Base-by-base conservation (phyloP, 495 filamentous ascomycete genomes). In the Neurospora sp. region DNA sequence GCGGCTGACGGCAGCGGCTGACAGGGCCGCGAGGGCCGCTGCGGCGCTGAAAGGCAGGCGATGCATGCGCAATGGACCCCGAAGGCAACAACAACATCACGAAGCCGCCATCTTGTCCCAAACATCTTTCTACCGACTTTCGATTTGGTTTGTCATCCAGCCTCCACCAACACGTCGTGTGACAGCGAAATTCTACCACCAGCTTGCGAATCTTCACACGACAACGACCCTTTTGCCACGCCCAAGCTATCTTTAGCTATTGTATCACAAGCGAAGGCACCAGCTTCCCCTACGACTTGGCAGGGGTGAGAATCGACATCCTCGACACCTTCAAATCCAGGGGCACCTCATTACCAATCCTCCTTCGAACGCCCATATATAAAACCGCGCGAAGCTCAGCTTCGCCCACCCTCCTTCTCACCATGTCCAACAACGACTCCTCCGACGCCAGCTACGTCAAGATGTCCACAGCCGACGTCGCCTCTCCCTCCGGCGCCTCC, bases 381-480 rank as follows among this genome's bases (percentile, higher is more conserved):
- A 77, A 70, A 70, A 69, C 18, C 11, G 4, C 18, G 39, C 39
- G 42, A 69, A 46, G 44, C 42, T 9, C 23, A 39, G 31, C 20
- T 71, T 38, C 18, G 44, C 48, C 54, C 72, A 62, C 72, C 75
- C 71, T 72, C 75, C 72, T 72, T 74, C 16, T 74, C 77, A 81
- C 46, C 27, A 87, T 86, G 85, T 78, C 85, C 11, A 39, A 71
- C 75, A 27, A 71, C 46, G 80, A 81, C 75, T 71, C 75, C 72
- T 78, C 78, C 73, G 79, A 87, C 39, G 85, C 83, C 38, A 83
- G 82, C 76, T 87, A 85, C 83, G 75, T 85, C 78, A 80, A 83
- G 66, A 86, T 86, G 84, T 42, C 81, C 71, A 75, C 82, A 76
- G 89, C 80, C 72, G 80, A 81, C 79, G 90, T 90, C 82, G 86